Conservation (phyloP, 768 basidiomycete genomes). For the Kwoniella newhampshirensis region DNA sequence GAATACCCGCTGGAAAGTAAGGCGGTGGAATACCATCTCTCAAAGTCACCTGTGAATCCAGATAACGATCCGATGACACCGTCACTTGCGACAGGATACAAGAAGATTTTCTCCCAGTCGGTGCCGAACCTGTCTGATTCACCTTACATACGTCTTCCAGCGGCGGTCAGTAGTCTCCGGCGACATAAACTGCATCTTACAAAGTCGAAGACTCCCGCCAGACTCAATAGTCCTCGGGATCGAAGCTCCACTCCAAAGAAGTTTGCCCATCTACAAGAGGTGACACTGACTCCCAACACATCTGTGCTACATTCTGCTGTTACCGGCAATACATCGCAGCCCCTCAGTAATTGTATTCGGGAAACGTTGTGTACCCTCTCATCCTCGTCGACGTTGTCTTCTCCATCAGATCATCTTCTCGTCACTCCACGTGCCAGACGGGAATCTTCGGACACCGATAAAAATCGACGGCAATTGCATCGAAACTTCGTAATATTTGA, state of each 20-base stretch:
- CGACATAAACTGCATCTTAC: neutral
- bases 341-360: too few relatives aligned
- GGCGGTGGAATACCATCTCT: constrained; percentile 16
- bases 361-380: constrained; percentile 5
- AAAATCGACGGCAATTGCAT: constrained; percentile 10
- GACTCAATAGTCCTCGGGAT: too few relatives aligned
- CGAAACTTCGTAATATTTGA: constrained; percentile 20
- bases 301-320: too few relatives aligned
- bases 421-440: neutral
- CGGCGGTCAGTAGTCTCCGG: constrained; percentile 1
- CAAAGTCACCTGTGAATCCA: neutral
- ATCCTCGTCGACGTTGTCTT: constrained; percentile 1
- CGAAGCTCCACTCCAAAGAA: too few relatives aligned
- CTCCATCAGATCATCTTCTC: neutral
- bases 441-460: constrained; percentile 3
- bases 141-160: constrained; percentile 13
- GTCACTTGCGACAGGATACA: too few relatives aligned
- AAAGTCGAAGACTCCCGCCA: neutral
- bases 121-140: constrained; percentile 2
- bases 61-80: too few relatives aligned
- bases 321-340: too few relatives aligned
- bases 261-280: too few relatives aligned
- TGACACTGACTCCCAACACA: too few relatives aligned
- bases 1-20: constrained; percentile 12
- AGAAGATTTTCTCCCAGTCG: neutral